Evolutionary conservation across 2,329 filamentous ascomycete species (phyloP), one percentile per base, ranked within the genome.

Genomic region (Penicillium sp.): DNA sequence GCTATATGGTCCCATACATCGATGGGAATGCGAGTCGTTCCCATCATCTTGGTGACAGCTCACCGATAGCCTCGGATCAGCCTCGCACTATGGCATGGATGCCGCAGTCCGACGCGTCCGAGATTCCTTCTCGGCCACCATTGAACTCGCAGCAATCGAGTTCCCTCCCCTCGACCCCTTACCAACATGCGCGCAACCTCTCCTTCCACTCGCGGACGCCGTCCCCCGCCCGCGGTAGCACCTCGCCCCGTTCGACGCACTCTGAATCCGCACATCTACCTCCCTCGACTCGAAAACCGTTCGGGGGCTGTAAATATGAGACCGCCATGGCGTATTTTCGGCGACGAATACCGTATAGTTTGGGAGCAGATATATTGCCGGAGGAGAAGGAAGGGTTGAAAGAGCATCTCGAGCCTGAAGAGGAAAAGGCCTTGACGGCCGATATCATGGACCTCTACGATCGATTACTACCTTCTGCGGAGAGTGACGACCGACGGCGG

Each of bases 131-230:
- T 65, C 71, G 77, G 55, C 72, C 76, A 49, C 70, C 77, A 52
- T 69, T 80, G 55, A 70, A 71, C 48, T 78, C 76, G 38, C 81
- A 82, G 42, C 81, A 94, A 64, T 94, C 91, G 20, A 95, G 79
- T 65, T 97, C 91, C 7, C 87, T 96, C 40, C 91, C 91, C 1
- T 94, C 91, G 1, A 97, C 91, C 3, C 93, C 91, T 7, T 87
- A 91, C 63, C 90, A 96, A 67, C 86, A 87, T 69, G 82, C 89
- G 55, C 83, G 89, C 49, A 85, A 90, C 60, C 86, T 93, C 62
- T 86, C 86, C 2, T 87, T 86, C 60, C 82, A 83, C 64, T 93
- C 89, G 39, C 80, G 81, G 62, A 84, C 83, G 26, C 90, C 89
- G 8, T 96, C 90, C 13, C 90, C 91, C 29, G 86, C 80, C 58